A percentile compares a stretch with the other conserved stretches of the same genome.
Conservation (phyloP, 2,329 filamentous ascomycete genomes). For the Penicillium vulpinum region DNA sequence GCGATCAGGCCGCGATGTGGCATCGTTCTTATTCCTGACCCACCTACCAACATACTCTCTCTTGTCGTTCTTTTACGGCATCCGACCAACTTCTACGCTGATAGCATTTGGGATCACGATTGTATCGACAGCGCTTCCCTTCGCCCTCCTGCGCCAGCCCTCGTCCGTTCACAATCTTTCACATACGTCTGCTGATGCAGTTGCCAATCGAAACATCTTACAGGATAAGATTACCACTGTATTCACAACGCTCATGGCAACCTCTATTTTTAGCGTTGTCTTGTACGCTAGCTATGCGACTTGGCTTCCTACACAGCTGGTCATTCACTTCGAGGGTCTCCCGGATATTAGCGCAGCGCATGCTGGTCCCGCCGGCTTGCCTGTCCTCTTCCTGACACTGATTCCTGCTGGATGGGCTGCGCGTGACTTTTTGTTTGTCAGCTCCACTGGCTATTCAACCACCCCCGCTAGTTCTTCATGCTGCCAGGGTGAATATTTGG, state of each 20-base stretch:
- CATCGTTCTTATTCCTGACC: slow-evolving; percentile 66
- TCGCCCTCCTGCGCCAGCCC: slow-evolving; percentile 69
- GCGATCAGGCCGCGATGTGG: slow-evolving; percentile 62
- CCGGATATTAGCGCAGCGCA: slow-evolving; percentile 68
- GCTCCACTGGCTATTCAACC: slow-evolving; percentile 49
- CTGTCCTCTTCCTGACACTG: slow-evolving; percentile 52
- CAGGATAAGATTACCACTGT: slow-evolving; percentile 62
- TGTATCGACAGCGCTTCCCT: slow-evolving; percentile 68
- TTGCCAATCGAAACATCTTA: slow-evolving; percentile 65
- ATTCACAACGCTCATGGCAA: slow-evolving; percentile 67
- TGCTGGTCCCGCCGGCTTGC: slow-evolving; percentile 56
- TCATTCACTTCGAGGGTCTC: slow-evolving; percentile 72
- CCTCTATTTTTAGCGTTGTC: slow-evolving; percentile 71
- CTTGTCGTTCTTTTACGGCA: slow-evolving; percentile 72
- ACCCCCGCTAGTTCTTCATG: slow-evolving; percentile 60
- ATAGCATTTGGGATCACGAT: slow-evolving; percentile 68
- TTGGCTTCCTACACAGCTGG: slow-evolving; percentile 70
- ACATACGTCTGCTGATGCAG: slow-evolving; percentile 41
- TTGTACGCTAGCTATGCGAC: slow-evolving; percentile 69
- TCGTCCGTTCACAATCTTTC: slow-evolving; percentile 63
- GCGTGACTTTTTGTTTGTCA: slow-evolving; percentile 71
- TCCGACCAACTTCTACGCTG: slow-evolving; percentile 62
- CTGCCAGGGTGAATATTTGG: slow-evolving; percentile 67
- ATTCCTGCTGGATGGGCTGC: slow-evolving; percentile 71
- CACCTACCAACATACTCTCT: slow-evolving; percentile 76